phyloP scores from a whole-genome alignment of 2,329 filamentous ascomycete species.

The Neospermospora avenae region DNA sequence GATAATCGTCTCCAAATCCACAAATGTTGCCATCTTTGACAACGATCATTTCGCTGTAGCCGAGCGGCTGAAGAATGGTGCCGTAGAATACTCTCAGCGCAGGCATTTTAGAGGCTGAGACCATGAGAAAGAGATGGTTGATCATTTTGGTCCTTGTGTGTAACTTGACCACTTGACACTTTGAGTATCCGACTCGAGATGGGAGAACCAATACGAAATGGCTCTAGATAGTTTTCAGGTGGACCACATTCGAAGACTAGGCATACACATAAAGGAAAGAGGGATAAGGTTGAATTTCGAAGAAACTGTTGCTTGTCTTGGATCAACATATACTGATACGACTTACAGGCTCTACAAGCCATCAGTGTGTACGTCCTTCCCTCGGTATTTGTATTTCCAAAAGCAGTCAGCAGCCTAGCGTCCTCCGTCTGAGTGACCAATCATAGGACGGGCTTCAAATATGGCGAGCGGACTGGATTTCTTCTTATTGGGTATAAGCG shows the following conservation, averaged over 20 bases:
- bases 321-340: not conserved
- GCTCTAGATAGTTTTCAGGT: not conserved
- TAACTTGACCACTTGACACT: not conserved
- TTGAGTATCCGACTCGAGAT: not conserved
- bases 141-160: constrained; percentile 21
- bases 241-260: not conserved
- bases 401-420: not conserved
- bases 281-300: not conserved
- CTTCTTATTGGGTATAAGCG: not conserved
- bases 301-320: not conserved
- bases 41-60: constrained; percentile 17
- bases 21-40: constrained; percentile 9
- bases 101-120: constrained; percentile 8
- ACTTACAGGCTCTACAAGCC: not conserved
- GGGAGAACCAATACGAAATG: not conserved
- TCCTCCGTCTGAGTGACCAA: not conserved
- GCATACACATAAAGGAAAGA: not conserved
- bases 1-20: constrained; percentile 21
- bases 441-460: not conserved
- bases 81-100: constrained; percentile 16
- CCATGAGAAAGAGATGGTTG: constrained; percentile 21
- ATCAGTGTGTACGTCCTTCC: not conserved
- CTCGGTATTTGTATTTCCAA: not conserved
- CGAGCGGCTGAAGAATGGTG: constrained; percentile 13
- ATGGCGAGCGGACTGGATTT: not conserved